These are phyloP conservation scores for Arbutus unedo DNA, from an alignment of 148 eudicot species.

Conservation along the genomic window DNA sequence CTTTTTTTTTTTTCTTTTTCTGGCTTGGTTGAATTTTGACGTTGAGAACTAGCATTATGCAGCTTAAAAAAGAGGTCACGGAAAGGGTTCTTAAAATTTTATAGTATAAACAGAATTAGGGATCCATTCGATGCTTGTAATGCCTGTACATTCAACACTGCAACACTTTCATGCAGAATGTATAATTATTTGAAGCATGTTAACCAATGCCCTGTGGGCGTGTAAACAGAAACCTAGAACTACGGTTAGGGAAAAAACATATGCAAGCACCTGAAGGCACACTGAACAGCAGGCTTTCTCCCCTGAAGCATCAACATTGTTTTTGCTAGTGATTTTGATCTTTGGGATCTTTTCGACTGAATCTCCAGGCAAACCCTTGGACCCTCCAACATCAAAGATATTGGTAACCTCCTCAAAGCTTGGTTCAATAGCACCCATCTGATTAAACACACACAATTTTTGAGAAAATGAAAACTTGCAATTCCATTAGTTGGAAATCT, in stretches of 20 bases:
- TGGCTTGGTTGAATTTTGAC: not conserved
- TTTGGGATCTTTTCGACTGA: conserved; percentile 84
- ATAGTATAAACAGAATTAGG: not conserved
- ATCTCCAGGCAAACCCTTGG: conserved; percentile 80
- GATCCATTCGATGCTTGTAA: not conserved
- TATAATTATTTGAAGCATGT: not conserved
- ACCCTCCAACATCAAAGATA: conserved; percentile 71
- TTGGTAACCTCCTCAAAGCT: conserved; percentile 71
- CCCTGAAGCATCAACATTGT: conserved; percentile 71
- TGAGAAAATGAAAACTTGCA: conserved; percentile 9
- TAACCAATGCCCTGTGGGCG: not conserved
- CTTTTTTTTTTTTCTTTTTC: not conserved
- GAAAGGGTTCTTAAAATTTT: not conserved
- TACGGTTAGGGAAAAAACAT: not conserved
- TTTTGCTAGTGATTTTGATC: conserved; percentile 60
- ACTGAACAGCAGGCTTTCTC: conserved; percentile 87
- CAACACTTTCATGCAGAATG: not conserved
- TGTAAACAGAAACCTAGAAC: not conserved
- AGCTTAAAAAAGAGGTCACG: not conserved
- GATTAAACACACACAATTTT: conserved; percentile 19
- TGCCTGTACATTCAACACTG: not conserved
- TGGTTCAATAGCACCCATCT: conserved; percentile 92
- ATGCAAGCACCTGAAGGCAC: conserved; percentile 78
- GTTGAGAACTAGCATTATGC: not conserved
- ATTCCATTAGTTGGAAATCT: not conserved